A percentile compares a stretch with the other conserved stretches of the same genome.
phyloP scores from a whole-genome alignment of 1,139 yeast species.

The Eremothecium sinecaudum region DNA sequence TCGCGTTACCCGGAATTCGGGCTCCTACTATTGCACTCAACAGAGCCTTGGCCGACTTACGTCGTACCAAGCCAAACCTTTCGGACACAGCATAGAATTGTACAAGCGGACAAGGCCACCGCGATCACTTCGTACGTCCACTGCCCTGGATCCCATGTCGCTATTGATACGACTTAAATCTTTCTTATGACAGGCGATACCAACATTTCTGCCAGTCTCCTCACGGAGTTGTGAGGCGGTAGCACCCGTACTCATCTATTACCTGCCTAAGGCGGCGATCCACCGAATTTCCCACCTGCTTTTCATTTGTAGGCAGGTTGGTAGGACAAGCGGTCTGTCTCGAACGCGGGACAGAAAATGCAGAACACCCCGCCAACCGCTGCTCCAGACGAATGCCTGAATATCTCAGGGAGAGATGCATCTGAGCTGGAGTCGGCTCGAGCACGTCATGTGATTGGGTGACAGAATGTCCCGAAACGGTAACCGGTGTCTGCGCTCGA shows the following conservation, averaged over 20 bases:
- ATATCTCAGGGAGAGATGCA: too few species aligned
- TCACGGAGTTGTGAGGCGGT: constrained; percentile 19
- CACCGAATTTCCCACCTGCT: constrained; percentile 35
- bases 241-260: too few species aligned
- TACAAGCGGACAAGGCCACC: too few species aligned
- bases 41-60: constrained; percentile 20
- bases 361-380: background rate
- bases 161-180: constrained; percentile 11
- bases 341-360: constrained; percentile 3
- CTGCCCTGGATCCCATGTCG: constrained; percentile 27
- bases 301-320: constrained; percentile 10
- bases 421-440: too few species aligned
- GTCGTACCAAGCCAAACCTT: constrained; percentile 7
- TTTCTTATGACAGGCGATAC: constrained; percentile 20
- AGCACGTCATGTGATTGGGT: background rate
- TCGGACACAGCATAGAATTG: too few species aligned
- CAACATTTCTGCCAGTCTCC: constrained; percentile 20
- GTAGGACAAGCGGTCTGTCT: constrained; percentile 6
- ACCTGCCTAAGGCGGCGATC: constrained; percentile 20
- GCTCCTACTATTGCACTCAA: constrained; percentile 33
- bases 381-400: background rate
- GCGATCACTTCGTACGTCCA: constrained; percentile 19
- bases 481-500: too few species aligned
- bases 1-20: constrained; percentile 24
- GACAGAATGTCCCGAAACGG: background rate